A percentile compares a stretch with the other conserved stretches of the same genome.
phyloP scores from a whole-genome alignment of 208 protist species.

The Angomonas ambiguus region DNA sequence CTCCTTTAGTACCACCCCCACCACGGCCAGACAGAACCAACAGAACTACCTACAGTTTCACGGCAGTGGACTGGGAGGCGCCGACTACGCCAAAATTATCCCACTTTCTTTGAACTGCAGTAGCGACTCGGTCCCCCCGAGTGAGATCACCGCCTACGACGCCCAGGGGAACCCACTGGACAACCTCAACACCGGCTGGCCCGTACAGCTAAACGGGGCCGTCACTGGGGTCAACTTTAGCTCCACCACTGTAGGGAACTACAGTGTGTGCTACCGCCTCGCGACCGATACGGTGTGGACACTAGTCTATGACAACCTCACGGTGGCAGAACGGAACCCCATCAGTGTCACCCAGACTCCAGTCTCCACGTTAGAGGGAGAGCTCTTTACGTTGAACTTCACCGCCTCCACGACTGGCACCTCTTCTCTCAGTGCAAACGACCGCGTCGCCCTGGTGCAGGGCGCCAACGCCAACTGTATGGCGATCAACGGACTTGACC shows the following conservation, averaged over 20 bases:
- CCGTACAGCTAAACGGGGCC: constrained; percentile 32
- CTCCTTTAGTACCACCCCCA: constrained; percentile 49
- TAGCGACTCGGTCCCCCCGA: constrained; percentile 48
- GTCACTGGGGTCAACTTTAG: constrained; percentile 59
- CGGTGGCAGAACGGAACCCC: constrained; percentile 56
- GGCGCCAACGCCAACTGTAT: constrained; percentile 54
- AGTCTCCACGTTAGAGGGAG: constrained; percentile 49
- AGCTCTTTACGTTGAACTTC: constrained; percentile 80
- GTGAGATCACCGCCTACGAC: constrained; percentile 41
- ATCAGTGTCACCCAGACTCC: constrained; percentile 42
- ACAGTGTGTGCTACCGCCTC: constrained; percentile 84
- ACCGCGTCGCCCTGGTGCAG: constrained; percentile 60
- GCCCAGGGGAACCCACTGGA: constrained; percentile 14
- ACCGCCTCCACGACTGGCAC: constrained; percentile 17
- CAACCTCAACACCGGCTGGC: constrained; percentile 25
- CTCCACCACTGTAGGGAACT: constrained; percentile 37
- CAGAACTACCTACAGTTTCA: constrained; percentile 56
- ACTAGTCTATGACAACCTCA: constrained; percentile 74
- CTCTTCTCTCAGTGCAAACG: constrained; percentile 26
- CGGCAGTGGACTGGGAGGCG: constrained; percentile 41
- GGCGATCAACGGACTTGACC: constrained; percentile 25
- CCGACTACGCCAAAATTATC: constrained; percentile 79
- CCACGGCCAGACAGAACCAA: constrained; percentile 32
- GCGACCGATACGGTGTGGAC: constrained; percentile 81
- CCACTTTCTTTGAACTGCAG: constrained; percentile 51